Base-by-base conservation (phyloP, 495 filamentous ascomycete species). In the Hypoxylon trugodes region DNA sequence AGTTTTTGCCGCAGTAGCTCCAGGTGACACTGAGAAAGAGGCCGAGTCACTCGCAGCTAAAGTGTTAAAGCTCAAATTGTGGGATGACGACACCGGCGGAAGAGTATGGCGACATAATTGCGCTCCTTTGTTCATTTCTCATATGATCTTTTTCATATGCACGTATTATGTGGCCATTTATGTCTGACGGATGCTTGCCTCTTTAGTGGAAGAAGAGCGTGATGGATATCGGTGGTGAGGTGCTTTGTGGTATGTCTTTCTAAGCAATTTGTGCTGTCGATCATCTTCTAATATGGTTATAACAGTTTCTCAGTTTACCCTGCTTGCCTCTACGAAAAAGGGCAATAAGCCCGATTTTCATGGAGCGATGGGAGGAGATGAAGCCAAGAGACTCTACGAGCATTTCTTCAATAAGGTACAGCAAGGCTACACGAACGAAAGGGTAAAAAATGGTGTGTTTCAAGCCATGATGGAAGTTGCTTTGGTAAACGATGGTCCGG, bases 381-480 rank as follows among this genome's bases (percentile, higher is more conserved):
- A 90, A 22, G 95, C 96, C 9, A 91, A 86, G 58, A 81, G 79
- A 28, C 80, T 98, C 16, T 99, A 99, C 76, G 82, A 91, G 35
- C 79, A 85, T 56, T 96, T 99, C 77, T 84, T 91, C 56, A 72
- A 79, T n/a, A 89, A 89, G 60, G 86, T 97, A 19, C 81, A 89
- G 59, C 82, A 89, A 63, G 75, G 84, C 3, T 96, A 98, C 72
- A 73, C 77, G 3, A 73, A 85, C 6, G 91, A 92, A 12, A 89
- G 84, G 62, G 93, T 99, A 58, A 93, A 96, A 69, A 89, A 98
- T 70, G 96, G 96, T 10, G 87, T 96, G 30, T 99, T 98, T 73
- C 93, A 96, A 68, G 95, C 96, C 48, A 97, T 97, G 93, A 99
- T 98, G 95, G 90, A 97, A 68, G 95, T 97, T 56, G 90, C 90